Evolutionary conservation across 306 rosid genomes (phyloP), one percentile per base, ranked within the genome.

Genomic region (Quercus glauca): DNA sequence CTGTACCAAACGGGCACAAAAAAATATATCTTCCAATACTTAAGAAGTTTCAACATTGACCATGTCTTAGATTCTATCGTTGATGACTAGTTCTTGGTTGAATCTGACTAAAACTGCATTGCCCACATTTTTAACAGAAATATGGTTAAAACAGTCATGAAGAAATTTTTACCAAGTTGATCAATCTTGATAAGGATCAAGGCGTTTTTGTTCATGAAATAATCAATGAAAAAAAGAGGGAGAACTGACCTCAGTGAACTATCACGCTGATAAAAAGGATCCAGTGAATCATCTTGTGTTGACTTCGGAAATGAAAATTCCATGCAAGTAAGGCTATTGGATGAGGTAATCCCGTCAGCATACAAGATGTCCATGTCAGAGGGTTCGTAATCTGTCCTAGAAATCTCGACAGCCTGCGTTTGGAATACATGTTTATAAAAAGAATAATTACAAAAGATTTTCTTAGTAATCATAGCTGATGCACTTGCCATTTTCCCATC

Each of bases 391-490:
- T 90, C 90, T 43, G 29, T 51, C 73, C 84, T 86, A 37, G 87
- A 88, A 85, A 90, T 93, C 80, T 91, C 98, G 37, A 83, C 79
- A 29, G 95, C 93, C 97, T 93, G 86, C 78, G 64, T 74, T 11
- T 55, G 74, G 71, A 68, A 77, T 31, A 74, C 51, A 69, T 13
- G 63, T 61, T 55, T 78, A 73, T 31, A 57, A 77, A 43, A 75
- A 49, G 28, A 58, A 60, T 51, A 12, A 52, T 37, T 56, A 21
- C 56, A 45, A 61, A 63, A n/a, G 60, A 59, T 77, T 41, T 29
- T 35, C 55, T 58, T 12, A 8, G 6, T 6, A 43, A 53, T 77
- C 31, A 65, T 45, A 18, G 9, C 41, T 65, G n/a, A 83, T 71
- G 74, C 75, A 51, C 49, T 59, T 67, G 71, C 69, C 72, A 71